These are phyloP conservation scores for Rosa lucieae DNA, from an alignment of 306 rosid species.

Conservation along the genomic window DNA sequence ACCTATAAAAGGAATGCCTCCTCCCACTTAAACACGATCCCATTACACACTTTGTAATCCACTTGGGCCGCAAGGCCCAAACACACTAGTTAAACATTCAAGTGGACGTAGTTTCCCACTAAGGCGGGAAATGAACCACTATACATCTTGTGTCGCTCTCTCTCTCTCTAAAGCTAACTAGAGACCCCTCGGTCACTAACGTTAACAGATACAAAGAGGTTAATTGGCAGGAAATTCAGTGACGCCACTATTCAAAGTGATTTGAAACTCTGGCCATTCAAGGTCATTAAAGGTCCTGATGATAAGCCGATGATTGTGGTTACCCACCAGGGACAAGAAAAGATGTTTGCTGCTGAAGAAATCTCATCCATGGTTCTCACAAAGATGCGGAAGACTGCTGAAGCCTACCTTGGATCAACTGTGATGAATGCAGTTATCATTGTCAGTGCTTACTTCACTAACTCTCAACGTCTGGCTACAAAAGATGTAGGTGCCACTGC, in stretches of 20 bases:
- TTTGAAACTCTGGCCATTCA: background rate
- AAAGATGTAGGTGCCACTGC: background rate
- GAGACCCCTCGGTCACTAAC: no score
- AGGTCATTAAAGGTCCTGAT: conserved; percentile 4
- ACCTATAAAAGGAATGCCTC: no score
- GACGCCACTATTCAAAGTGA: background rate
- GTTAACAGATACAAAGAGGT: background rate
- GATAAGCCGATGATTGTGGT: conserved; percentile 8
- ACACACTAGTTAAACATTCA: no score
- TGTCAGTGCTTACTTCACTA: conserved; percentile 7
- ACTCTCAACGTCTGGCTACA: conserved; percentile 13
- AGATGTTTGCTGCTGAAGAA: background rate
- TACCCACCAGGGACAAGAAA: background rate
- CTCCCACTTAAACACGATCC: no score
- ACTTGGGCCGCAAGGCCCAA: no score
- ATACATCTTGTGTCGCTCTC: no score
- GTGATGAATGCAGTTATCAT: conserved; percentile 9
- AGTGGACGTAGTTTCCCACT: no score
- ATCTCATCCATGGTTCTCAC: conserved; percentile 3
- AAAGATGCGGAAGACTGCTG: conserved; percentile 8
- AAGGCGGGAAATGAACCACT: no score
- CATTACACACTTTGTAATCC: no score
- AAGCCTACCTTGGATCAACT: background rate
- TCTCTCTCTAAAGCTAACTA: no score
- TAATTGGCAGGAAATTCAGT: conserved; percentile 8